These are phyloP conservation scores for Heterobasidion occidentale DNA, from an alignment of 1,284 basidiomycete species.

Conservation along the genomic window DNA sequence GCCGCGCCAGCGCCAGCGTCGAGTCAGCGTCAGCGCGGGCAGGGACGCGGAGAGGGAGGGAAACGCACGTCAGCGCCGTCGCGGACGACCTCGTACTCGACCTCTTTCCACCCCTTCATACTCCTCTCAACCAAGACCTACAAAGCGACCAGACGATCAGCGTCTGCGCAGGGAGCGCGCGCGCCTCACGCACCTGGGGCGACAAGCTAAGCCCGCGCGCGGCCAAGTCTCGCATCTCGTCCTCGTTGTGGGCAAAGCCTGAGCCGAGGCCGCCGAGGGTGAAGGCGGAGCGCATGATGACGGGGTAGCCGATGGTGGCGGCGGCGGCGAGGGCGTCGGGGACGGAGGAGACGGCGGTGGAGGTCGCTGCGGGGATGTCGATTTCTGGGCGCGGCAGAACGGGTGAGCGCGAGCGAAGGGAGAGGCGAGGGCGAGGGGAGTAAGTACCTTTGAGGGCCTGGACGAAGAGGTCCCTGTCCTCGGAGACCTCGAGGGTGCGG, in stretches of 20 bases:
- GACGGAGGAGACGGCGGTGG: conserved; percentile 95
- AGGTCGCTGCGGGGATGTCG: conserved; percentile 94
- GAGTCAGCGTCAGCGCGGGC: background rate
- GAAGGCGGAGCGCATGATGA: conserved; percentile 97
- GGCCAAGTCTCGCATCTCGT: conserved; percentile 91
- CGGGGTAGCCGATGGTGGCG: conserved; percentile 90
- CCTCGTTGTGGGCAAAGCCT: conserved; percentile 93
- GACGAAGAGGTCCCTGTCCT: conserved; percentile 96
- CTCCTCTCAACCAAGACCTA: conserved; percentile 95
- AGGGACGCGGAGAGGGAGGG: background rate
- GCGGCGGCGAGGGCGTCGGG: conserved; percentile 90
- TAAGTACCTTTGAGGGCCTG: conserved; percentile 96
- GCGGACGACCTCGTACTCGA: conserved; percentile 98
- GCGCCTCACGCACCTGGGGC: conserved; percentile 49
- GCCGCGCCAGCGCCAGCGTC: conserved; percentile 2
- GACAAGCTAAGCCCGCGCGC: conserved; percentile 88
- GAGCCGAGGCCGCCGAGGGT: conserved; percentile 98
- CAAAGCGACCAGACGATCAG: too few species aligned
- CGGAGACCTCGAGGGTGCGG: conserved; percentile 89
- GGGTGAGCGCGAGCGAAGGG: conserved; percentile 28
- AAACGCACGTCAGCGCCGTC: conserved; percentile 81
- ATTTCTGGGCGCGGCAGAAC: conserved; percentile 61
- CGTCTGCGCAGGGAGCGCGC: too few species aligned
- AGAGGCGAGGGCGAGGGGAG: too few species aligned
- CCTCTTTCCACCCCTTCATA: conserved; percentile 99